These are phyloP conservation scores for Lecanosticta acicola DNA, from an alignment of 2,329 filamentous ascomycete genomes.

Conservation along the genomic window DNA sequence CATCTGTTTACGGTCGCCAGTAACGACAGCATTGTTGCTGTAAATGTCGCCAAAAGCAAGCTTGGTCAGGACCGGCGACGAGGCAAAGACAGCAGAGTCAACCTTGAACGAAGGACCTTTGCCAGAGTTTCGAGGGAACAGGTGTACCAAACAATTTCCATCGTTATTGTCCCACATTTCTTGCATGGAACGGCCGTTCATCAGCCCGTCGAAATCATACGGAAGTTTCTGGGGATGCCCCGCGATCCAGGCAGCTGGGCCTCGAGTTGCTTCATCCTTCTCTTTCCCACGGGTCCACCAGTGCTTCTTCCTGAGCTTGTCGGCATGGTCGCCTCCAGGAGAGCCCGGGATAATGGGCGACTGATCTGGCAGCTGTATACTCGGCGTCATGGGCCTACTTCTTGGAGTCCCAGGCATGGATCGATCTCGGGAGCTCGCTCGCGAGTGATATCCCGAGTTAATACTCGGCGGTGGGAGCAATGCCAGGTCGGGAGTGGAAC, in stretches of 20 bases:
- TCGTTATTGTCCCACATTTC: constrained; percentile 57
- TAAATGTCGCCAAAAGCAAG: constrained; percentile 52
- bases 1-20: constrained; percentile 30
- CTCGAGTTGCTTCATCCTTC: constrained; percentile 31
- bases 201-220: constrained; percentile 50
- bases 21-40: constrained; percentile 31
- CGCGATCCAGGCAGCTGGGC: constrained; percentile 53
- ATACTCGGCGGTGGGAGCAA: constrained; percentile 18
- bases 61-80: constrained; percentile 51
- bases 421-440: constrained; percentile 17
- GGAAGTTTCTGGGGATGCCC: constrained; percentile 52
- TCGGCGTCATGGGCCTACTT: constrained; percentile 23
- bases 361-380: constrained; percentile 18
- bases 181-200: constrained; percentile 48
- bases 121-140: constrained; percentile 53
- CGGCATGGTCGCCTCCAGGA: constrained; percentile 13
- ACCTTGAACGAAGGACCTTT: constrained; percentile 57
- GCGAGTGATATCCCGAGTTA: constrained; percentile 13
- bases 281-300: constrained; percentile 32
- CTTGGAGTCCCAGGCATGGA: constrained; percentile 21
- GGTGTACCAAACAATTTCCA: constrained; percentile 59
- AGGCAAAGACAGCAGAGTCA: constrained; percentile 53
- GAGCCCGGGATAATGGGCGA: constrained; percentile 10
- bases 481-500: constrained; percentile 2
- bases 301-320: constrained; percentile 28